Conservation (phyloP, 2,329 filamentous ascomycete species). For the Trichoderma semiorbis region DNA sequence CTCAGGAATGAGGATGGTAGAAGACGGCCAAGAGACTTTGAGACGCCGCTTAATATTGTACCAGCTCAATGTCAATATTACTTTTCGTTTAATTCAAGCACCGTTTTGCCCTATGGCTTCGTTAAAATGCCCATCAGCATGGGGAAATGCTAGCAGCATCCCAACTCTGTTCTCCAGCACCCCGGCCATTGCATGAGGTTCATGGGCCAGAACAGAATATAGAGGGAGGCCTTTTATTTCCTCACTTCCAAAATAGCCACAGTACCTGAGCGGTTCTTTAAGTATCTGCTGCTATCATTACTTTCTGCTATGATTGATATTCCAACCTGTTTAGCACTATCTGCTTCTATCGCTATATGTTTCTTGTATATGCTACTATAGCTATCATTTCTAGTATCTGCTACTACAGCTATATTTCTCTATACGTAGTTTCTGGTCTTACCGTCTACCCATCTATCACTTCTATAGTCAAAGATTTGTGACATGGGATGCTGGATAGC, state of each 20-base stretch:
- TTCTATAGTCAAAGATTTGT: too few species aligned
- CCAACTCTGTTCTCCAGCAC: background rate
- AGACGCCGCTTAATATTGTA: conserved; percentile 29
- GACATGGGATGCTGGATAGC: too few species aligned
- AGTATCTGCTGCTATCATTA: too few species aligned
- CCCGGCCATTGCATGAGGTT: background rate
- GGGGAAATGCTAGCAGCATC: background rate
- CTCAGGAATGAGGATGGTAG: conserved; percentile 19
- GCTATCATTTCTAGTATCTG: background rate
- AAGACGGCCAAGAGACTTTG: conserved; percentile 20
- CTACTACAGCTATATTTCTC: background rate
- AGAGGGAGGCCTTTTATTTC: too few species aligned
- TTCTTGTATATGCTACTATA: too few species aligned
- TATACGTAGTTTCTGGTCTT: background rate
- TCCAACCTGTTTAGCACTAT: too few species aligned
- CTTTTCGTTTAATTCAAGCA: conserved; percentile 4
- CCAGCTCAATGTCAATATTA: conserved; percentile 24
- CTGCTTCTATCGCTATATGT: too few species aligned
- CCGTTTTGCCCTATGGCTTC: background rate
- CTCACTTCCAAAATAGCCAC: too few species aligned
- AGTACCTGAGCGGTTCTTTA: too few species aligned
- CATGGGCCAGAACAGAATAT: too few species aligned
- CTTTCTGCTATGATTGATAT: too few species aligned
- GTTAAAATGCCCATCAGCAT: background rate
- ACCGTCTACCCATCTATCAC: too few species aligned